phyloP scores from a whole-genome alignment of 768 basidiomycete species.

The Podaxis mareebaensis region DNA sequence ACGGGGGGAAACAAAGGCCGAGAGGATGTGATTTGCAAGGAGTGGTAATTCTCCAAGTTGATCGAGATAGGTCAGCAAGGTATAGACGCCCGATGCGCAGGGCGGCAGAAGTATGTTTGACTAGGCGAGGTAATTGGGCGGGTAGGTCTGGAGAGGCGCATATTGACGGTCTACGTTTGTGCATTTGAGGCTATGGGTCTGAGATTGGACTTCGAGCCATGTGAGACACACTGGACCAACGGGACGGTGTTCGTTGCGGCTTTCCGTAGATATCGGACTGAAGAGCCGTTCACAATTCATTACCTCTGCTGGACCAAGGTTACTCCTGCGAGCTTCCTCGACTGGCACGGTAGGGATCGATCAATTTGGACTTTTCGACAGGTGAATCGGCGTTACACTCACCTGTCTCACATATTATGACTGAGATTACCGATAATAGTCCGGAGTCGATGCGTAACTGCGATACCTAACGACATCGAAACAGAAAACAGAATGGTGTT shows the following conservation, averaged over 20 bases:
- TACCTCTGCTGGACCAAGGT: not conserved
- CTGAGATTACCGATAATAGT: no score
- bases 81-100: not conserved
- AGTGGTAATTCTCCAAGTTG: not conserved
- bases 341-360: not conserved
- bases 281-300: not conserved
- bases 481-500: no score
- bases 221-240: not conserved
- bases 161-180: not conserved
- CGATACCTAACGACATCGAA: no score
- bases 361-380: no score
- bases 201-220: not conserved
- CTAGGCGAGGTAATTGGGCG: not conserved
- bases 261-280: slow-evolving; percentile 3
- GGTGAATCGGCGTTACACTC: not conserved
- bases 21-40: not conserved
- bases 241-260: not conserved
- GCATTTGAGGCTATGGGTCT: no score
- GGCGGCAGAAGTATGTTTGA: not conserved
- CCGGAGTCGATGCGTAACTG: no score
- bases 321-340: no score
- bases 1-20: not conserved
- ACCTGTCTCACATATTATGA: not conserved
- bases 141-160: not conserved
- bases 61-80: no score